Percentiles rank a stretch among this genome's conserved stretches.
These are phyloP conservation scores for Butyriboletus appendiculatus DNA, from an alignment of 1,284 basidiomycete species.

Conservation along the genomic window DNA sequence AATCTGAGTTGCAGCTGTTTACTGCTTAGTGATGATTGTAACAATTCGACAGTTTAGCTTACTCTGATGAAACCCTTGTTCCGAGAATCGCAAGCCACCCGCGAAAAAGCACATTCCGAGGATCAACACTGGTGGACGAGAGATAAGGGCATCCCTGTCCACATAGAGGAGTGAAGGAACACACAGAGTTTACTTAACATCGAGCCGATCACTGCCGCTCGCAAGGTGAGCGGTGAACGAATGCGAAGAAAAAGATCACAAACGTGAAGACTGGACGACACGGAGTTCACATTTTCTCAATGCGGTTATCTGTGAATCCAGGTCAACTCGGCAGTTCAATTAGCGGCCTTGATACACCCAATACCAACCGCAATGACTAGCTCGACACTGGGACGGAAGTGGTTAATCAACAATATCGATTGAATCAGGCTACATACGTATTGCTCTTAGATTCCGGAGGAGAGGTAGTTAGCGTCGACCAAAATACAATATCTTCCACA, in stretches of 20 bases:
- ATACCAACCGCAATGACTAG: conserved; percentile 67
- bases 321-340: conserved; percentile 16
- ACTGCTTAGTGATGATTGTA: background rate
- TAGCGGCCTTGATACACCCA: background rate
- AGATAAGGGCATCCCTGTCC: conserved; percentile 7
- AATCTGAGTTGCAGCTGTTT: conserved; percentile 71
- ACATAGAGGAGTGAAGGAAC: conserved; percentile 25
- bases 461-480: conserved; percentile 8
- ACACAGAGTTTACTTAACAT: conserved; percentile 76
- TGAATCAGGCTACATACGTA: conserved; percentile 47
- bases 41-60: conserved; percentile 24
- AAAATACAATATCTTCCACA: conserved; percentile 18
- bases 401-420: conserved; percentile 1
- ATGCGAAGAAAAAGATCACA: conserved; percentile 32
- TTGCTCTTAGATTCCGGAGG: conserved; percentile 52
- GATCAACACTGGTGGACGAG: conserved; percentile 42
- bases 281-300: conserved; percentile 82
- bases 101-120: conserved; percentile 83
- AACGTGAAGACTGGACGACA: conserved; percentile 79
- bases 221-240: conserved; percentile 7
- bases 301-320: conserved; percentile 63
- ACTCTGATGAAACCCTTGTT: conserved; percentile 78
- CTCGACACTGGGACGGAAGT: conserved; percentile 52
- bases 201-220: conserved; percentile 66
- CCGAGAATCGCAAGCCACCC: conserved; percentile 74